Conservation (phyloP, 148 eudicot genomes). For the Cornus suecica region DNA sequence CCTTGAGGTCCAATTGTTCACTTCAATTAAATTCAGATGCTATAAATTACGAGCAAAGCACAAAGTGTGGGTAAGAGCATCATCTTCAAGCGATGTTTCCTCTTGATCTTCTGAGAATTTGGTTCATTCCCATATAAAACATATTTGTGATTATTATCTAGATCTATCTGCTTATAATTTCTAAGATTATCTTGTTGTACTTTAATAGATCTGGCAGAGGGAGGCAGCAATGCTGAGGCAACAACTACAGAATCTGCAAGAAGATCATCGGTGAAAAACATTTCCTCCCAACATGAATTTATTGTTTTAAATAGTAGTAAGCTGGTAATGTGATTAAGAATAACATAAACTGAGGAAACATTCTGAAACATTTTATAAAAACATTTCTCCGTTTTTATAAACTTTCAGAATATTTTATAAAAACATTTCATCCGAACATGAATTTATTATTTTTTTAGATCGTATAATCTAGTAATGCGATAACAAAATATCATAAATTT, state of each 20-base stretch:
- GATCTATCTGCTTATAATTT: not conserved
- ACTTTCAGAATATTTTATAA: not conserved
- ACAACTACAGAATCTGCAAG: conserved; percentile 68
- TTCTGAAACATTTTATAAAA: not conserved
- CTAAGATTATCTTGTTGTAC: conserved; percentile 4
- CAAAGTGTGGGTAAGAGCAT: not conserved
- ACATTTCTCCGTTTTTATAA: not conserved
- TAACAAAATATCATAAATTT: too few relatives aligned
- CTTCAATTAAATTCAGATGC: too few relatives aligned
- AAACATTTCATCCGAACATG: too few relatives aligned
- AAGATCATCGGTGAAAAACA: conserved; percentile 54
- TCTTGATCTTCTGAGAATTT: not conserved
- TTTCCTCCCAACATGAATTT: not conserved
- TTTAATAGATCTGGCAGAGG: conserved; percentile 68
- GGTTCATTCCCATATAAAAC: not conserved
- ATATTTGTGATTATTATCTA: not conserved
- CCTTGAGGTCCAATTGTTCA: too few relatives aligned
- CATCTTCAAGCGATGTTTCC: not conserved
- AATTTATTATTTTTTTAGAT: too few relatives aligned
- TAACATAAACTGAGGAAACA: not conserved
- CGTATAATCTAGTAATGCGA: too few relatives aligned
- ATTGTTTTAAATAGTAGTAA: not conserved
- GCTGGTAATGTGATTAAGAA: not conserved
- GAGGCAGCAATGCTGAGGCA: conserved; percentile 70
- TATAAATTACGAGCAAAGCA: too few relatives aligned